Base-by-base conservation (phyloP, 148 eudicot species). In the Rhododendron simsii region DNA sequence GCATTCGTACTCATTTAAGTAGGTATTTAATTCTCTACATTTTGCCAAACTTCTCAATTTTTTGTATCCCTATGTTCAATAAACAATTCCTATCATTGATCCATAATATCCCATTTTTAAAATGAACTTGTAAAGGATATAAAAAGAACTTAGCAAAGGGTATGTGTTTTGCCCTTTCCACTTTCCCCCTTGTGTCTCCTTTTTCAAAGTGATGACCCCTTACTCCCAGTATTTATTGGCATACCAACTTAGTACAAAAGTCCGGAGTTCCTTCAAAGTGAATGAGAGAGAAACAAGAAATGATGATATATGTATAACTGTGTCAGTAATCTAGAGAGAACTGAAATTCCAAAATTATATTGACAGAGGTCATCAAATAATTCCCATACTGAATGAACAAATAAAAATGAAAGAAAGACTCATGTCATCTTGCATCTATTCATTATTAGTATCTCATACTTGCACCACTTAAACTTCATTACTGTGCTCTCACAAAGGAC, bases 321-420 rank as follows among this genome's bases (percentile, higher is more conserved):
- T 28, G 69, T 81, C 67, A 53, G 33, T 18, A 81, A 81, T 81
- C 47, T 30, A 81, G 26, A 81, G 82, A 14, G 6, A 80, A 81
- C 23, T 81, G 67, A 78, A n/a, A 78, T 26, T 16, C 53, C 16
- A 26, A 30, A 28, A 69, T 28, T 28, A 69, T 26, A 26, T 69
- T 9, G 14, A 69, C 18, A 28, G 26, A 18, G 69, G 15, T 41
- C 73, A 3, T 13, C 41, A 45, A 26, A 55, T 65, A 65, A 65
- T 67, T 67, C 48, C 76, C 26, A 45, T 28, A 80, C 15, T 1
- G 47, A 16, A 7, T 50, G 13, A 84, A 71, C 30, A 48, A 83
- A 39, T 65, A 20, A 61, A 33, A 82, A 26, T 63, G 35, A 18
- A 73, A 5, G 53, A n/a, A 69, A 41, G 16, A n/a, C 65, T 73